Percentiles rank a stretch among this genome's conserved stretches.
phyloP scores from a whole-genome alignment of 371 early-diverging fungal species.

The Haplosporangium sp. region DNA sequence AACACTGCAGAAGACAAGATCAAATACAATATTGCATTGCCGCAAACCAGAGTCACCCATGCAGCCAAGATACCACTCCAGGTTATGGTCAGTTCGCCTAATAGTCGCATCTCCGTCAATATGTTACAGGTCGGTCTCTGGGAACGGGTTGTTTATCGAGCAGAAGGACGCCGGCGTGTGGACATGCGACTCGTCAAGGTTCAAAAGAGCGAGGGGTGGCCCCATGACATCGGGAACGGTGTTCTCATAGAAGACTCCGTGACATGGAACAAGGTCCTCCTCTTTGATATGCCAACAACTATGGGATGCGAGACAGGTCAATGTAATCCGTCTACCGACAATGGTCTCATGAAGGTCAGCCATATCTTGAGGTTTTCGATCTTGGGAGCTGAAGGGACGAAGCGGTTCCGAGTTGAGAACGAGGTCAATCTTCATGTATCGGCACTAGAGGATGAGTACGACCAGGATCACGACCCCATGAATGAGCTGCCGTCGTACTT shows the following conservation, averaged over 20 bases:
- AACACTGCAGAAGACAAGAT: slow-evolving; percentile 31
- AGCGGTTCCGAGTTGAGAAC: slow-evolving; percentile 34
- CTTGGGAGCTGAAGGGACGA: slow-evolving; percentile 27
- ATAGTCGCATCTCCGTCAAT: slow-evolving; percentile 11
- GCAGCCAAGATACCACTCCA: slow-evolving; percentile 39
- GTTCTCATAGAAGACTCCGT: slow-evolving; percentile 3
- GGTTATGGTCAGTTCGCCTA: slow-evolving; percentile 36
- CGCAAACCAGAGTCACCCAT: slow-evolving; percentile 47
- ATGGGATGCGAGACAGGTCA: slow-evolving; percentile 37
- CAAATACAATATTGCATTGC: slow-evolving; percentile 37
- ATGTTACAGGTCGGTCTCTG: slow-evolving; percentile 47
- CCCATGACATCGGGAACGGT: slow-evolving; percentile 10
- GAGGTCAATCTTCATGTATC: slow-evolving; percentile 40
- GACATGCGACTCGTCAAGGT: slow-evolving; percentile 48
- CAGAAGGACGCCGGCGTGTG: slow-evolving; percentile 42
- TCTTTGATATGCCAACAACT: slow-evolving; percentile 50
- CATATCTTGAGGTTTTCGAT: slow-evolving; percentile 41
- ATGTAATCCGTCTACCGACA: slow-evolving; percentile 48
- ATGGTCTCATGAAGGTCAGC: slow-evolving; percentile 44
- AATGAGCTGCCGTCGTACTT: slow-evolving; percentile 41
- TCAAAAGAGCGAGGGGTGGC: slow-evolving; percentile 51
- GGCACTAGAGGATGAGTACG: slow-evolving; percentile 36
- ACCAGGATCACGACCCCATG: slow-evolving; percentile 7
- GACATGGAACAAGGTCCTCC: slow-evolving; percentile 52
- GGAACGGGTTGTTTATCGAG: slow-evolving; percentile 40